phyloP scores from a whole-genome alignment of 495 filamentous ascomycete genomes.

The Astrocystis sublimbata region DNA sequence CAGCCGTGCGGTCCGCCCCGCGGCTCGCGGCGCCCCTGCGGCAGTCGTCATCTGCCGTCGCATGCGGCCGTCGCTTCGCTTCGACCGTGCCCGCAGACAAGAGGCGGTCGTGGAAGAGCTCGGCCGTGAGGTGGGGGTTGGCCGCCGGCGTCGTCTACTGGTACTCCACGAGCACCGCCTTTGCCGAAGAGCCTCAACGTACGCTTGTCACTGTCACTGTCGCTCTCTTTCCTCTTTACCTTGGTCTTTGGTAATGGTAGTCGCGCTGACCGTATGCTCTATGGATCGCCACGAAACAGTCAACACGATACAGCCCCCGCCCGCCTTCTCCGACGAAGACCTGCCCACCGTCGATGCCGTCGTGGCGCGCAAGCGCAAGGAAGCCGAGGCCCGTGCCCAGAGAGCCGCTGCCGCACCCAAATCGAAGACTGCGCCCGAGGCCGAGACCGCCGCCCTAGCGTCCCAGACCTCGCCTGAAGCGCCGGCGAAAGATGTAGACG shows the following conservation, averaged over 20 bases:
- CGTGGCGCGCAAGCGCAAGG: constrained; percentile 51
- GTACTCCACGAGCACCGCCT: constrained; percentile 85
- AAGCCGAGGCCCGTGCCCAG: constrained; percentile 33
- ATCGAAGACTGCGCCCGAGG: constrained; percentile 21
- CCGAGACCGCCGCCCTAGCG: constrained; percentile 23
- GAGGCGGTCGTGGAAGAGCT: constrained; percentile 82
- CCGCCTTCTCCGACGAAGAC: constrained; percentile 46
- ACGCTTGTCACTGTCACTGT: constrained; percentile 15
- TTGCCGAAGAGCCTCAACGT: constrained; percentile 82
- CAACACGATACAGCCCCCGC: constrained; percentile 38
- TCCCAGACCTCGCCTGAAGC: constrained; percentile 25
- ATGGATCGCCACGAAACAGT: no score
- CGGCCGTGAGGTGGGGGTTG: constrained; percentile 68
- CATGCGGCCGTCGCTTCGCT: constrained; percentile 61
- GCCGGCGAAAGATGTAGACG: constrained; percentile 22
- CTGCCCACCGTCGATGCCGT: constrained; percentile 52
- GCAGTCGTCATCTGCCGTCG: constrained; percentile 28
- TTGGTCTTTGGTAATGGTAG: not conserved
- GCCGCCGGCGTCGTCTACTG: constrained; percentile 83
- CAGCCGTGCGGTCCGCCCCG: constrained; percentile 57
- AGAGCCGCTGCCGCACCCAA: constrained; percentile 19
- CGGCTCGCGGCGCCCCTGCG: constrained; percentile 47
- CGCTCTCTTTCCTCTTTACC: not conserved
- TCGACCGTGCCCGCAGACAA: constrained; percentile 63
- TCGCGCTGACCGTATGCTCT: constrained; percentile 7